Percentiles rank a stretch among this genome's conserved stretches.
phyloP scores from a whole-genome alignment of 164 flowering plant genomes.

The Kingdonia uniflora region DNA sequence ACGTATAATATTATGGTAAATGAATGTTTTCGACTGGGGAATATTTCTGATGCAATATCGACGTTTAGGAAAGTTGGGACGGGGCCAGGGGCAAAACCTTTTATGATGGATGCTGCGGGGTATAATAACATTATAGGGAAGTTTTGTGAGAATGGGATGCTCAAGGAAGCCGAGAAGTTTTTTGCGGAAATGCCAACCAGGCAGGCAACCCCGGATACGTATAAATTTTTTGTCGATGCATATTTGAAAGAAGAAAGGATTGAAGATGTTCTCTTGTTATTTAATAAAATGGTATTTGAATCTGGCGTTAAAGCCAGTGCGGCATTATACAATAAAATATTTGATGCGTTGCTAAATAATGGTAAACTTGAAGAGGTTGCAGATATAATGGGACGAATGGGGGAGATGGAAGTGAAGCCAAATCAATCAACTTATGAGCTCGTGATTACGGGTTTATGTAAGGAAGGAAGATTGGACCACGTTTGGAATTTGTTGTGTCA shows the following conservation, averaged over 20 bases:
- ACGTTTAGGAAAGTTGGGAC: slow-evolving; percentile 51
- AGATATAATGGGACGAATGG: slow-evolving; percentile 44
- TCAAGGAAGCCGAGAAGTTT: slow-evolving; percentile 52
- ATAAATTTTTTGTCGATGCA: slow-evolving; percentile 43
- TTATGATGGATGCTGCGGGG: slow-evolving; percentile 59
- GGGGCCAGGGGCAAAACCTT: slow-evolving; percentile 27
- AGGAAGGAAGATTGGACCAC: slow-evolving; percentile 28
- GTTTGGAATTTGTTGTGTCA: slow-evolving; percentile 30
- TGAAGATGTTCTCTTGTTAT: slow-evolving; percentile 46
- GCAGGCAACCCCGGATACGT: slow-evolving; percentile 43
- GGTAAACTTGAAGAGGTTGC: slow-evolving; percentile 43
- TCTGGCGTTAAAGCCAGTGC: slow-evolving; percentile 40
- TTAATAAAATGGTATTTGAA: slow-evolving; percentile 35
- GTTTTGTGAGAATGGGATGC: slow-evolving; percentile 52
- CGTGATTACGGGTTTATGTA: slow-evolving; percentile 42
- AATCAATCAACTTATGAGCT: slow-evolving; percentile 46
- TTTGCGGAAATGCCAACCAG: slow-evolving; percentile 34
- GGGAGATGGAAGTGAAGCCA: slow-evolving; percentile 60
- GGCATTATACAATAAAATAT: slow-evolving; percentile 39
- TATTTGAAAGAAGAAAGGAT: slow-evolving; percentile 39
- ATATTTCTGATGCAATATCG: slow-evolving; percentile 39
- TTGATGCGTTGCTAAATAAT: slow-evolving; percentile 36
- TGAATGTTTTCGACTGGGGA: slow-evolving; percentile 49
- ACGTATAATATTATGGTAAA: slow-evolving; percentile 67
- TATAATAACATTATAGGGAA: slow-evolving; percentile 56